A percentile compares a stretch with the other conserved stretches of the same genome.
Conservation (phyloP, 108 stramenopile species). For the Phaeodactylum tricornutum region DNA sequence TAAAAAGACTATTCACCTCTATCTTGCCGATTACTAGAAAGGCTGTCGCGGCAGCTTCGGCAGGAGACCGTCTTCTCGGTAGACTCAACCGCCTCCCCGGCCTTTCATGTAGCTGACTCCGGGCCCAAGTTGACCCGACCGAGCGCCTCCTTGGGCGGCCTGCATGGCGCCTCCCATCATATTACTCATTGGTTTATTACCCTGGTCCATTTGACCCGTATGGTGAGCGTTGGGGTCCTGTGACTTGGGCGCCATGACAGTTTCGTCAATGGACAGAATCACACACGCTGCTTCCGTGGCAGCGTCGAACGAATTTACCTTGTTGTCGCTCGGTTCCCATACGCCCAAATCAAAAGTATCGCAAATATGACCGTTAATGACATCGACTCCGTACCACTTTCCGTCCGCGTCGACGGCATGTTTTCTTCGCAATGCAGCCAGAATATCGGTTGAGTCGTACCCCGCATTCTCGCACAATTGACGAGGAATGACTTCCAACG, state of each 20-base stretch:
- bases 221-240: conserved; percentile 77
- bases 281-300: conserved; percentile 97
- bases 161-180: conserved; percentile 88
- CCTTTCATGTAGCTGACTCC: conserved; percentile 87
- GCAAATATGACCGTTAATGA: conserved; percentile 87
- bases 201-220: conserved; percentile 52
- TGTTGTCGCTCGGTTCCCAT: conserved; percentile 99
- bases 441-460: conserved; percentile 93
- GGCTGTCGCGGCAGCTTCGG: too few species aligned
- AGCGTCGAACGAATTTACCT: conserved; percentile 83
- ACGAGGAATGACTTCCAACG: conserved; percentile 94
- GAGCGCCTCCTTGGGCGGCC: conserved; percentile 66
- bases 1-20: too few species aligned
- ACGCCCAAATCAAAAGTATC: conserved; percentile 92
- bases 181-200: conserved; percentile 50
- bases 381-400: conserved; percentile 97
- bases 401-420: conserved; percentile 78
- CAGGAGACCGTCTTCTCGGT: too few species aligned
- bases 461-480: conserved; percentile 98
- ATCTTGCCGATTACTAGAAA: too few species aligned
- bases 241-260: conserved; percentile 91
- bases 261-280: conserved; percentile 98
- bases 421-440: conserved; percentile 87
- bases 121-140: conserved; percentile 68
- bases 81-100: conserved; percentile 38